Percentiles rank a stretch among this genome's conserved stretches.
Evolutionary conservation across 1,139 yeast genomes (phyloP).

Genomic region (Yamadazyma songkhlaensis): DNA sequence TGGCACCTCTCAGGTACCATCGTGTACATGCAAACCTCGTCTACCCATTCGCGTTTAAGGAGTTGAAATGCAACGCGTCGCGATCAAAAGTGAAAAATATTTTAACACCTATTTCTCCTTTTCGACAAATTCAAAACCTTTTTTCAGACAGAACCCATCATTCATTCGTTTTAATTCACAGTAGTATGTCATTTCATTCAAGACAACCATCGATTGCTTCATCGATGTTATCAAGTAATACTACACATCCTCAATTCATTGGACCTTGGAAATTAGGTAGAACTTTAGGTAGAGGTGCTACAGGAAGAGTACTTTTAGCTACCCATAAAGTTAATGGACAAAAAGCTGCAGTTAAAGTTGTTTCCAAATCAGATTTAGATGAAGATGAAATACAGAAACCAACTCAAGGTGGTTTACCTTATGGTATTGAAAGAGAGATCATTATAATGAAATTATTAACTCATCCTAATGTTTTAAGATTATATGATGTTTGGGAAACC

Average conservation of each 20-base stretch:
- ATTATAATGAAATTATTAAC: slow-evolving; percentile 77
- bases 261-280: slow-evolving; percentile 85
- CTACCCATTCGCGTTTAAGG: slow-evolving; percentile 8
- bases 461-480: slow-evolving; percentile 71
- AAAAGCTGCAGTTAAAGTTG: slow-evolving; percentile 79
- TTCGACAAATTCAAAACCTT: slow-evolving; percentile 13
- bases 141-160: slow-evolving; percentile 1
- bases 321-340: slow-evolving; percentile 68
- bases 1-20: no score
- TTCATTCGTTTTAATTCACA: slow-evolving; percentile 7
- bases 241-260: slow-evolving; percentile 44
- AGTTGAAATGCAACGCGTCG: slow-evolving; percentile 16
- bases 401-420: slow-evolving; percentile 53
- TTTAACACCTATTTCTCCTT: slow-evolving; percentile 12
- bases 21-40: neutral
- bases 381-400: slow-evolving; percentile 33
- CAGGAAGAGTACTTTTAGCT: slow-evolving; percentile 75
- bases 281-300: slow-evolving; percentile 79
- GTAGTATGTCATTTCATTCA: slow-evolving; percentile 34
- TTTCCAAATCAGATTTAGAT: slow-evolving; percentile 58
- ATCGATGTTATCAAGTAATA: slow-evolving; percentile 27
- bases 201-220: slow-evolving; percentile 41
- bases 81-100: slow-evolving; percentile 10
- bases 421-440: slow-evolving; percentile 81
- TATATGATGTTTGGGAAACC: slow-evolving; percentile 84